Conservation (phyloP, 805 yeast species). For the Candida insectalens region DNA sequence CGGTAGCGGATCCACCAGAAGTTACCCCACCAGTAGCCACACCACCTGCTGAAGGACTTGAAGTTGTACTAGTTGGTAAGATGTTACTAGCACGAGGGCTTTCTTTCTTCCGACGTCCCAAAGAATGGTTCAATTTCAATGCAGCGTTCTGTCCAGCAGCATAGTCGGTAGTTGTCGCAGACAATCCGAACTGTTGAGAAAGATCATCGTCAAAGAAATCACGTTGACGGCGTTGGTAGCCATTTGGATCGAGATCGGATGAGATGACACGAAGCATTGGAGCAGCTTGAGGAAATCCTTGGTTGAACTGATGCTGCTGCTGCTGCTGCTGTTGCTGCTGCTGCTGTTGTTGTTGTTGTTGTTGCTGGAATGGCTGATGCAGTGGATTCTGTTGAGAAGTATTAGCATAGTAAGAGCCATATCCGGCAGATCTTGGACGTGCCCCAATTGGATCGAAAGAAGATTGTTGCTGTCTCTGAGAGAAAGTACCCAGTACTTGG, state of each 20-base stretch:
- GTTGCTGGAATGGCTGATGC: constrained; percentile 20
- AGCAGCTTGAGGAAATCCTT: no score
- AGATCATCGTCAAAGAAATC: constrained; percentile 2
- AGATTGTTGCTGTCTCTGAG: no score
- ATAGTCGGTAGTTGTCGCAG: constrained; percentile 11
- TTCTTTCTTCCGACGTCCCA: no score
- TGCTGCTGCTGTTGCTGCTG: constrained; percentile 6
- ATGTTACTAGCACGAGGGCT: no score
- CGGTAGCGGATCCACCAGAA: no score
- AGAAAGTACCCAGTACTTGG: no score
- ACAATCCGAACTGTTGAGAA: constrained; percentile 9
- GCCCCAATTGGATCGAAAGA: no score
- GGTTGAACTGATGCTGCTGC: neutral
- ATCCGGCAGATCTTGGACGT: constrained; percentile 39
- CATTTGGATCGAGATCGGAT: constrained; percentile 18
- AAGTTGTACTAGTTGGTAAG: no score
- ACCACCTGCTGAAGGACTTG: no score
- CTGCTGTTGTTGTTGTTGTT: neutral
- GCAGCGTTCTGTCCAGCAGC: constrained; percentile 17
- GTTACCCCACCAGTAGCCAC: no score
- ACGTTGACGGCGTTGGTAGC: constrained; percentile 5
- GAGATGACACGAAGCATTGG: constrained; percentile 19
- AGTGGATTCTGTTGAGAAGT: no score
- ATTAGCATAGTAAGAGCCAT: no score
- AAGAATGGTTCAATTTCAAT: constrained; percentile 19